These are phyloP conservation scores for Staphylotrichum longicolle DNA, from an alignment of 495 filamentous ascomycete species.

Conservation along the genomic window DNA sequence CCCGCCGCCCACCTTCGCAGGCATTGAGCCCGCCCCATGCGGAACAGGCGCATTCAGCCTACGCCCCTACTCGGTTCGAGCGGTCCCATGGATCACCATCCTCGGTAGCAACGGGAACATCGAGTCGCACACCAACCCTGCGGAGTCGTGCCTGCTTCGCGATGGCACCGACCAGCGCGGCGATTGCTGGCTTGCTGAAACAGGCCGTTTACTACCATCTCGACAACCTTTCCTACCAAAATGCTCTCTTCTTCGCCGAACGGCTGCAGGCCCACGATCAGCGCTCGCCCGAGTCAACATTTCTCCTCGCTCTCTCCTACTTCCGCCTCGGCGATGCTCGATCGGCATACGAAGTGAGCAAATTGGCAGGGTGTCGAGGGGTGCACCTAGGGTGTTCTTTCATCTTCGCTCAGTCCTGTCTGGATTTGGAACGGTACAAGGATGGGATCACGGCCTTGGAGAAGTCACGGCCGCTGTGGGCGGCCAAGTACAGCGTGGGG, in stretches of 20 bases:
- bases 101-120: conserved; percentile 28
- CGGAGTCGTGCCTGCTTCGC: conserved; percentile 19
- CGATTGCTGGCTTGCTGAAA: conserved; percentile 71
- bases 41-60: conserved; percentile 1
- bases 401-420: conserved; percentile 84
- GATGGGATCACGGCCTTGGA: conserved; percentile 82
- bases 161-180: conserved; percentile 69
- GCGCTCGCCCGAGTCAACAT: conserved; percentile 71
- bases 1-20: neutral
- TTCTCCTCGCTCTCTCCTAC: conserved; percentile 81
- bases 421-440: conserved; percentile 70
- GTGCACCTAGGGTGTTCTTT: conserved; percentile 84
- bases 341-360: conserved; percentile 66
- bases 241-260: conserved; percentile 88
- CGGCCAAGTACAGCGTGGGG: conserved; percentile 67
- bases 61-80: conserved; percentile 5
- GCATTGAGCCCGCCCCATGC: conserved; percentile 10
- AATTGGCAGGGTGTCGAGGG: conserved; percentile 59
- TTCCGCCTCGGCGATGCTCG: conserved; percentile 71
- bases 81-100: conserved; percentile 33
- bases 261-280: conserved; percentile 80
- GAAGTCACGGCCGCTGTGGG: conserved; percentile 67
- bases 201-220: conserved; percentile 89
- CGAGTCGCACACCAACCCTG: conserved; percentile 26
- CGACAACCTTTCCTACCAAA: conserved; percentile 82